These are phyloP conservation scores for Reticulascus tulasneorum DNA, from an alignment of 2,329 filamentous ascomycete genomes.

Conservation along the genomic window DNA sequence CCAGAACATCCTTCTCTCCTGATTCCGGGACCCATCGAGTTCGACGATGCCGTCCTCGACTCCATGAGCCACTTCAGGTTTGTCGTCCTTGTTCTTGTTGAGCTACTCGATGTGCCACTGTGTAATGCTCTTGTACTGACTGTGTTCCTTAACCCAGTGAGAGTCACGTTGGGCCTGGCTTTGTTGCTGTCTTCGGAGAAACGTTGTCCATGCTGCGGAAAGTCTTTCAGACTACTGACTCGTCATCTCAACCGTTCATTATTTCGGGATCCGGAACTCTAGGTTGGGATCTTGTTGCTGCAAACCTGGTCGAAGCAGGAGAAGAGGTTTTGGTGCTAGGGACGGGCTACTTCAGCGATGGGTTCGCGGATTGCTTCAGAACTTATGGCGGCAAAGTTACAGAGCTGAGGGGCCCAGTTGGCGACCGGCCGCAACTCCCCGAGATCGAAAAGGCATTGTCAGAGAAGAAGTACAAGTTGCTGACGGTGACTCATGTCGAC, in stretches of 20 bases:
- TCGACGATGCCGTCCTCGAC: conserved; percentile 92
- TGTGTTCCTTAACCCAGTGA: conserved; percentile 54
- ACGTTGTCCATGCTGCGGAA: conserved; percentile 82
- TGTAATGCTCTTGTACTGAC: conserved; percentile 10
- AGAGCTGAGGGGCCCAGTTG: conserved; percentile 84
- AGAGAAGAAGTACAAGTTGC: conserved; percentile 87
- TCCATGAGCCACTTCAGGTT: conserved; percentile 95
- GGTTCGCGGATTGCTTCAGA: conserved; percentile 86
- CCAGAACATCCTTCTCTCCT: conserved; percentile 69
- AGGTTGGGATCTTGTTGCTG: conserved; percentile 94
- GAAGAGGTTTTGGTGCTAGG: conserved; percentile 91
- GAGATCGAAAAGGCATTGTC: conserved; percentile 86
- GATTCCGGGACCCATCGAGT: conserved; percentile 97
- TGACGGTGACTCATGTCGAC: conserved; percentile 96
- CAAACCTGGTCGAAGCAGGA: conserved; percentile 84
- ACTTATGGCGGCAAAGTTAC: conserved; percentile 89
- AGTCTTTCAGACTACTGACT: conserved; percentile 86
- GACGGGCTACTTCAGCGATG: conserved; percentile 96
- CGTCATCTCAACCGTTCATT: conserved; percentile 83
- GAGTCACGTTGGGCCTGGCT: conserved; percentile 85
- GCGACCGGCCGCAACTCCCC: conserved; percentile 77
- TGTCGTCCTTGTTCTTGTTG: conserved; percentile 17
- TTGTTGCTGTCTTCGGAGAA: conserved; percentile 89
- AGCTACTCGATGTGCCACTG: conserved; percentile 1
- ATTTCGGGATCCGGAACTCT: conserved; percentile 92